Evolutionary conservation across 2,329 filamentous ascomycete species (phyloP).

Genomic region (Bipolaris sorokiniana): DNA sequence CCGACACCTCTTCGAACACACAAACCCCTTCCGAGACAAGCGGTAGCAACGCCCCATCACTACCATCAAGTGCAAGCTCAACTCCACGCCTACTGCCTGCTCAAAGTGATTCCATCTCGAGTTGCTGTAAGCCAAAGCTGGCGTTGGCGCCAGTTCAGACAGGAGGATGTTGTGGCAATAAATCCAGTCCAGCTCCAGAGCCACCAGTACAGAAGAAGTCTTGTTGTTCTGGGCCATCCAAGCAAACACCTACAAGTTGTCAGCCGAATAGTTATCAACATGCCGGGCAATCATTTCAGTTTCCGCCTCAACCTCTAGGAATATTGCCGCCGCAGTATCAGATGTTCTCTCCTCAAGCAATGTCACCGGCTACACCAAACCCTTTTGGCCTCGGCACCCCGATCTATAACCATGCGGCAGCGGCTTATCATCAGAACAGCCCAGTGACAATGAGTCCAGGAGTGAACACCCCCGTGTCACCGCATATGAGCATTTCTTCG

Average conservation of each 20-base stretch:
- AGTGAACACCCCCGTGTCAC: constrained; percentile 20
- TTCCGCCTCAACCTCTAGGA: constrained; percentile 30
- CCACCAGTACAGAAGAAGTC: constrained; percentile 31
- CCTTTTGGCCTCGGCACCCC: constrained; percentile 42
- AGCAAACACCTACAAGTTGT: constrained; percentile 14
- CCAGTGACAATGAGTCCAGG: constrained; percentile 40
- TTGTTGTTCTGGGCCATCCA: constrained; percentile 38
- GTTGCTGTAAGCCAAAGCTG: constrained; percentile 43
- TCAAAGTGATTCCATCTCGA: constrained; percentile 35
- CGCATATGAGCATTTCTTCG: constrained; percentile 37
- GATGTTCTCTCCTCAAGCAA: constrained; percentile 24
- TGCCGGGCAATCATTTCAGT: constrained; percentile 27
- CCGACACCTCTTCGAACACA: constrained; percentile 41
- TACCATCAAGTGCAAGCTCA: constrained; percentile 47
- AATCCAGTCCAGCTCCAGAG: constrained; percentile 26
- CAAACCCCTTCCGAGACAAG: constrained; percentile 44
- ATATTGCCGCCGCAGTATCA: constrained; percentile 30
- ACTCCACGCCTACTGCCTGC: constrained; percentile 42
- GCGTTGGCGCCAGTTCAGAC: constrained; percentile 19
- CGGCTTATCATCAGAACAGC: constrained; percentile 39
- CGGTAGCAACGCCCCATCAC: constrained; percentile 41
- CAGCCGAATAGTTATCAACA: constrained; percentile 19
- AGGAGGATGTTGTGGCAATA: constrained; percentile 41
- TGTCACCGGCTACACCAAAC: constrained; percentile 18
- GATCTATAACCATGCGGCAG: constrained; percentile 44